Conservation (phyloP, 1,139 yeast genomes). For the Geotrichum aggregatum region DNA sequence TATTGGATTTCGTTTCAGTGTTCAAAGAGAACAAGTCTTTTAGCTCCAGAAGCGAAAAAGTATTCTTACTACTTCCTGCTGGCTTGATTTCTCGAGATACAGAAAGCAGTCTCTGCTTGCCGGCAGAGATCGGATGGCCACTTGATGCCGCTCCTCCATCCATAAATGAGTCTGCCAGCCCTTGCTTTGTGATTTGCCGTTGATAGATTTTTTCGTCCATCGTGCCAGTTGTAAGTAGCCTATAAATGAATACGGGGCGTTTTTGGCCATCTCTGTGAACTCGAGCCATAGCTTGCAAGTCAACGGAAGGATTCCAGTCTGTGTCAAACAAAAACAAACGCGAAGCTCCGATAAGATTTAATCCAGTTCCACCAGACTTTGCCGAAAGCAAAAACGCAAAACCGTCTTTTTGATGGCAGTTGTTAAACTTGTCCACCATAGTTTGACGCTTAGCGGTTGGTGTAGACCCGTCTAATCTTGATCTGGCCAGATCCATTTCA, state of each 20-base stretch:
- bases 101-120: constrained; percentile 8
- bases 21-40: constrained; percentile 68
- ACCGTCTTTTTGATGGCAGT: constrained; percentile 40
- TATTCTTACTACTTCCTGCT: constrained; percentile 27
- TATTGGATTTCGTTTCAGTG: constrained; percentile 55
- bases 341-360: constrained; percentile 87
- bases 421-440: constrained; percentile 69
- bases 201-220: constrained; percentile 94
- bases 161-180: constrained; percentile 72
- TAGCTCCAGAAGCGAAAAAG: constrained; percentile 53
- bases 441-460: constrained; percentile 60
- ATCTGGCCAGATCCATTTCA: constrained; percentile 49
- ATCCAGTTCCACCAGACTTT: constrained; percentile 91
- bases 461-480: constrained; percentile 82
- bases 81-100: constrained; percentile 16
- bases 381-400: constrained; percentile 79
- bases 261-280: constrained; percentile 91
- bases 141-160: constrained; percentile 39
- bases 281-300: constrained; percentile 92
- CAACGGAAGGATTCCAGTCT: constrained; percentile 94
- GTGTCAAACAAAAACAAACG: constrained; percentile 78
- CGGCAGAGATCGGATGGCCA: constrained; percentile 14
- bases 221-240: constrained; percentile 70
- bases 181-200: constrained; percentile 83
- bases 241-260: constrained; percentile 71